Base-by-base conservation (phyloP, 2,329 filamentous ascomycete species). In the Zasmidium citrigriseum region DNA sequence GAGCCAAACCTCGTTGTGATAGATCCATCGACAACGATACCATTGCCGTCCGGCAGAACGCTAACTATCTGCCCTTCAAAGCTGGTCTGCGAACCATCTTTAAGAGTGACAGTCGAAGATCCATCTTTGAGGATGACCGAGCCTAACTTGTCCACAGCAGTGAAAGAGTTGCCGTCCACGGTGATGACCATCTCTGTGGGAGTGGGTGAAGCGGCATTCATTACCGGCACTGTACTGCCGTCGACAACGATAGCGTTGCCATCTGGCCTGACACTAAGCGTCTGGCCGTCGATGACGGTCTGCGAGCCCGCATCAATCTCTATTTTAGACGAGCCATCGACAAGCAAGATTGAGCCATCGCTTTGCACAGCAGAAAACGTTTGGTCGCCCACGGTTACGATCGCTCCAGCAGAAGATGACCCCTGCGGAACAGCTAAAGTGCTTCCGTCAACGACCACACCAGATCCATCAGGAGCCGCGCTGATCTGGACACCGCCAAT, bases 121-220 rank as follows among this genome's bases (percentile, higher is more conserved):
- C 46, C 52, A 23, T 59, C 52, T 46, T 55, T 34, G n/a, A 55
- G 12, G 18, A 59, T 38, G 46, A 59, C 29, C 2, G 44, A 38
- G 27, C 53, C 45, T 18, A 12, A n/a, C 18, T 21, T 14, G 16
- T 49, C 44, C 22, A 48, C 24, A 23, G 53, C 53, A 20, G 53
- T 55, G 5, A 55, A 34, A n/a, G 16, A 4, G 34, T 41, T 41
- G 34, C 34, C 34, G 34, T n/a, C 34, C 14, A n/a, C 16, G 7
- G 34, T 41, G 4, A 41, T n/a, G 16, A 41, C 7, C 34, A 41
- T 41, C 14, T 41, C 34, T 4, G 34, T 10, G 18, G 34, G 34
- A 7, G 7, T 9, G 14, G 34, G 7, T 41, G 34, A 41, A 10
- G 34, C 34, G 18, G 16, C 16, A n/a, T 41, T 41, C 18, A 11